Evolutionary conservation across 2,329 filamentous ascomycete genomes (phyloP).

Genomic region (Akanthomyces lecanii): DNA sequence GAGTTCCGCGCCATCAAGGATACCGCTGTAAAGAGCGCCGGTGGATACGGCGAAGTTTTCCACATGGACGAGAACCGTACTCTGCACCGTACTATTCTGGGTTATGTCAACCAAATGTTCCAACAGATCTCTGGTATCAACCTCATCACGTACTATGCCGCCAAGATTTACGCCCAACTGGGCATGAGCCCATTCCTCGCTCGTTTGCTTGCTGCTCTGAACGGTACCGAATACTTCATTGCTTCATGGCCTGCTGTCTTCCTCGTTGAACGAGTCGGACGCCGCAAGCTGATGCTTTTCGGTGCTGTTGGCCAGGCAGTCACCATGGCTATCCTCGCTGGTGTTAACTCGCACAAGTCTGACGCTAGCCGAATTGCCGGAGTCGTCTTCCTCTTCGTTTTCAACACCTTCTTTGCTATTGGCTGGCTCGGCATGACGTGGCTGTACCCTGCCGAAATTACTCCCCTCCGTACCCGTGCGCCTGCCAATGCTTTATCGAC

Average conservation of each 20-base stretch:
- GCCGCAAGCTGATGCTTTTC: conserved; percentile 68
- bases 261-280: conserved; percentile 62
- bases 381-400: conserved; percentile 63
- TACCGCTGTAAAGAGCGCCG: conserved; percentile 66
- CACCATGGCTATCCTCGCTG: conserved; percentile 60
- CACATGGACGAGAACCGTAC: conserved; percentile 52
- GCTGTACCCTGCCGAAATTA: conserved; percentile 64
- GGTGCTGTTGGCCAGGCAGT: conserved; percentile 59
- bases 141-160: conserved; percentile 60
- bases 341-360: conserved; percentile 50
- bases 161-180: conserved; percentile 53
- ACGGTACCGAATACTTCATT: conserved; percentile 51
- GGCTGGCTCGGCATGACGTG: conserved; percentile 58
- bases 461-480: conserved; percentile 62
- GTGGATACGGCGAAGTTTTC: conserved; percentile 56
- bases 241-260: conserved; percentile 59
- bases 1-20: conserved; percentile 60
- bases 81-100: conserved; percentile 57
- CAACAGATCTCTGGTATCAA: conserved; percentile 62
- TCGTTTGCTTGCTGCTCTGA: conserved; percentile 48
- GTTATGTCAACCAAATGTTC: conserved; percentile 59
- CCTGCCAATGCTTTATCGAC: conserved; percentile 55
- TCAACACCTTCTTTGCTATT: conserved; percentile 55
- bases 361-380: conserved; percentile 53
- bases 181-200: conserved; percentile 52